Evolutionary conservation across 176 grass and related monocot species (phyloP).

Genomic region (Cymbopogon citratus): DNA sequence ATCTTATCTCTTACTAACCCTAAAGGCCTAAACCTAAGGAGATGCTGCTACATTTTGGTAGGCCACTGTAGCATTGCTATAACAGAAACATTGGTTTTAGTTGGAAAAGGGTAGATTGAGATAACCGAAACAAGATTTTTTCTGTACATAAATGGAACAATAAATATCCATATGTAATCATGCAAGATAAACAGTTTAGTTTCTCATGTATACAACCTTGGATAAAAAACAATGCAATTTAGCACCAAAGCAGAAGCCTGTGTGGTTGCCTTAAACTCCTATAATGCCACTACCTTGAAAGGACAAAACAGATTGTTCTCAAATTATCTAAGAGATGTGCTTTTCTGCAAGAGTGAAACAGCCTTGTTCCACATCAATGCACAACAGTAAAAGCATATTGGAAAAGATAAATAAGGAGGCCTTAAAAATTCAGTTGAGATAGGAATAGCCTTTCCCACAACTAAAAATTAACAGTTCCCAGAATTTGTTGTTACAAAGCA

Average conservation of each 20-base stretch:
- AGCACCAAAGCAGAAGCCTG: background rate
- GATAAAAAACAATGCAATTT: background rate
- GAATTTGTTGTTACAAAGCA: background rate
- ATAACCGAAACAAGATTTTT: slow-evolving; percentile 1
- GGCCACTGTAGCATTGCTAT: background rate
- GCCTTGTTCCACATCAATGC: background rate
- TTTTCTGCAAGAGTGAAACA: background rate
- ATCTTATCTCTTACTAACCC: background rate
- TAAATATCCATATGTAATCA: slow-evolving; percentile 3
- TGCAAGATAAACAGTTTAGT: background rate
- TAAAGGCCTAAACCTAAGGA: background rate
- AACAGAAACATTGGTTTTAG: slow-evolving; percentile 12
- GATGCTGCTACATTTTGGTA: background rate
- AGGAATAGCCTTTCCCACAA: background rate
- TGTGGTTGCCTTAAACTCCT: background rate
- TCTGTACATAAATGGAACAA: background rate
- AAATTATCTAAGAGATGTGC: background rate
- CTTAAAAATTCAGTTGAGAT: background rate
- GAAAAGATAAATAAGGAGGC: background rate
- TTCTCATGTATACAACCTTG: background rate
- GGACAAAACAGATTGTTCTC: background rate
- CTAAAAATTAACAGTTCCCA: background rate
- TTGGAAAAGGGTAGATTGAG: background rate
- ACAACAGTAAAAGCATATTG: background rate
- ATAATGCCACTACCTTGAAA: background rate